Evolutionary conservation across 106 monocot genomes (phyloP).

Genomic region (Phalaenopsis equestris): DNA sequence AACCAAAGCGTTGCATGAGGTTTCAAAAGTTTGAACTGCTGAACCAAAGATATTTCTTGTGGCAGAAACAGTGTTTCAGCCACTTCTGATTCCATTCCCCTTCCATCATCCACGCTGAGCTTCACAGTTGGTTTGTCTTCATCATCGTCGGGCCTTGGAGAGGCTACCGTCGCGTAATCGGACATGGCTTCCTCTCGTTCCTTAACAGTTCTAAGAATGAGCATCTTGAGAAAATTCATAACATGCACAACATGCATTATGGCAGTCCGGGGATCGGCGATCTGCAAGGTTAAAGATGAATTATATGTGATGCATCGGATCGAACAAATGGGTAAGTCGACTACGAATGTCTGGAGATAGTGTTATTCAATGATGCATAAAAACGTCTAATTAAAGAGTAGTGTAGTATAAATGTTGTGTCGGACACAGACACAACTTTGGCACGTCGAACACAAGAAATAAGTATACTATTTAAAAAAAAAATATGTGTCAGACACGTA

Average conservation of each 20-base stretch:
- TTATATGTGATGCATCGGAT: background rate
- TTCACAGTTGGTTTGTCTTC: background rate
- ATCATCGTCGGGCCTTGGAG: background rate
- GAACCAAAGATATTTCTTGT: background rate
- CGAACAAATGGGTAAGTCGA: background rate
- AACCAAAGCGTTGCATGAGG: background rate
- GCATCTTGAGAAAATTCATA: slow-evolving; percentile 9
- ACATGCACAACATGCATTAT: slow-evolving; percentile 6
- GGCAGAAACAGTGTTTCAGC: background rate
- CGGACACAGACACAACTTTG: too few species aligned
- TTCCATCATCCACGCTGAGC: background rate
- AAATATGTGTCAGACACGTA: too few species aligned
- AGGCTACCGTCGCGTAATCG: background rate
- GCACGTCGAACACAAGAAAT: too few species aligned
- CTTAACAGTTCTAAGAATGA: background rate
- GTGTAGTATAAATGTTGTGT: too few species aligned
- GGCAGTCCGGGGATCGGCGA: slow-evolving; percentile 4
- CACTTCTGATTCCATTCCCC: background rate
- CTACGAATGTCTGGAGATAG: too few species aligned
- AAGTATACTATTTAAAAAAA: too few species aligned
- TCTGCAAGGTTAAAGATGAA: background rate
- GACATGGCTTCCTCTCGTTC: slow-evolving; percentile 4
- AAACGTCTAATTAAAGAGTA: too few species aligned
- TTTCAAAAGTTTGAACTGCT: background rate
- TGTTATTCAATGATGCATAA: too few species aligned